These are phyloP conservation scores for Xylaria polymorpha DNA, from an alignment of 2,329 filamentous ascomycete genomes.

Conservation along the genomic window DNA sequence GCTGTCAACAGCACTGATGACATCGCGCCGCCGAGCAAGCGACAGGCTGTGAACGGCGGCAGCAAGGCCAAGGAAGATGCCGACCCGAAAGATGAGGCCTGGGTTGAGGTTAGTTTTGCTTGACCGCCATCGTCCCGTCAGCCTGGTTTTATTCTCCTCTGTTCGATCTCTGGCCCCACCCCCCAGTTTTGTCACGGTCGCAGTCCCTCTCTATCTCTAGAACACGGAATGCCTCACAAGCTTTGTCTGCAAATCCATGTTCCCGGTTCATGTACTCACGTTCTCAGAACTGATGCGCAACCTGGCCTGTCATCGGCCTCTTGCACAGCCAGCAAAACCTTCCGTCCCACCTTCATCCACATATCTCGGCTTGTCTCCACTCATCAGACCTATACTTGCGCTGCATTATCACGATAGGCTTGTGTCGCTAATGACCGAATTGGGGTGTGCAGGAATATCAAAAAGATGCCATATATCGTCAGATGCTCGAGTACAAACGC, in stretches of 20 bases:
- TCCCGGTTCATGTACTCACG: slow-evolving; percentile 50
- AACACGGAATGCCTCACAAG: slow-evolving; percentile 39
- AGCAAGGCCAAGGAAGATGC: slow-evolving; percentile 67
- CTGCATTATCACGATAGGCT: slow-evolving; percentile 41
- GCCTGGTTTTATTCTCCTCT: slow-evolving; percentile 32
- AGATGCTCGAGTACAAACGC: slow-evolving; percentile 98
- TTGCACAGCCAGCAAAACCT: slow-evolving; percentile 37
- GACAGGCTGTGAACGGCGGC: slow-evolving; percentile 87
- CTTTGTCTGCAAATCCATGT: slow-evolving; percentile 40
- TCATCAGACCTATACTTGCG: slow-evolving; percentile 45
- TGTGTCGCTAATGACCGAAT: slow-evolving; percentile 52
- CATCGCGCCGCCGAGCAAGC: slow-evolving; percentile 88
- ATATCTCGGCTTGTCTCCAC: slow-evolving; percentile 43
- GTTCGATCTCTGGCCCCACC: slow-evolving; percentile 37
- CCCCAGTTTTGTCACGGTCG: slow-evolving; percentile 33
- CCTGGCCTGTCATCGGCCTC: slow-evolving; percentile 46
- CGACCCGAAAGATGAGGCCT: slow-evolving; percentile 69
- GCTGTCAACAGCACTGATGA: slow-evolving; percentile 84
- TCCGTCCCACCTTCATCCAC: slow-evolving; percentile 42
- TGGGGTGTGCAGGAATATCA: slow-evolving; percentile 76
- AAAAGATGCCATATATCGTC: slow-evolving; percentile 96
- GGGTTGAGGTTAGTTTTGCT: slow-evolving; percentile 71
- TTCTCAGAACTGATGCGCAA: slow-evolving; percentile 51
- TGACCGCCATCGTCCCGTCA: slow-evolving; percentile 37
- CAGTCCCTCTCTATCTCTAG: slow-evolving; percentile 7